These are phyloP conservation scores for Salvia hispanica DNA, from an alignment of 257 asterid species.

Conservation along the genomic window DNA sequence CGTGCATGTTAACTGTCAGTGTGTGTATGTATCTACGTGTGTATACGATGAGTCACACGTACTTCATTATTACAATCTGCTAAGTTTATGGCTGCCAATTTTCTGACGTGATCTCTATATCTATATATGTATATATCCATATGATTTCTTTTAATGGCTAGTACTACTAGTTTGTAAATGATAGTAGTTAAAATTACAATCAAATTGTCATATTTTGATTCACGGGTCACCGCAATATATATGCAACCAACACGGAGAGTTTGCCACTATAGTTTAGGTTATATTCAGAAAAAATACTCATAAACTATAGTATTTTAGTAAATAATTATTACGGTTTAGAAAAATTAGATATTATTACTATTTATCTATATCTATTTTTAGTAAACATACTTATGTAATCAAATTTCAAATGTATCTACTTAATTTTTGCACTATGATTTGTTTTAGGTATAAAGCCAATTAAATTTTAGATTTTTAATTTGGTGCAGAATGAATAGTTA, in stretches of 20 bases:
- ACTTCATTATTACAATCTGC: constrained; percentile 30
- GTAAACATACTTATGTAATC: too few species aligned
- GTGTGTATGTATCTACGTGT: not conserved
- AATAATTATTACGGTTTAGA: too few species aligned
- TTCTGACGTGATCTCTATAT: constrained; percentile 15
- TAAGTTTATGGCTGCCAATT: constrained; percentile 27
- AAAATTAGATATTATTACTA: too few species aligned
- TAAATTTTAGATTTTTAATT: too few species aligned
- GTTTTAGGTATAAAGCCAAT: too few species aligned
- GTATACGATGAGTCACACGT: constrained; percentile 23
- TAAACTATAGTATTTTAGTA: too few species aligned
- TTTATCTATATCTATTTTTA: too few species aligned
- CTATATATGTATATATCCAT: not conserved
- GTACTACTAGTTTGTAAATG: not conserved
- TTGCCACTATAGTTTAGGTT: too few species aligned
- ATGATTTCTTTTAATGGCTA: not conserved
- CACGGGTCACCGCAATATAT: constrained; percentile 25
- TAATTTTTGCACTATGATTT: too few species aligned
- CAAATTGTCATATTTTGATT: not conserved
- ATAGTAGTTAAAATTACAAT: not conserved
- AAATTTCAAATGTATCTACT: too few species aligned
- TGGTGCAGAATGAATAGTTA: too few species aligned
- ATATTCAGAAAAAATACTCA: too few species aligned
- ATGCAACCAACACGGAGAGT: not conserved
- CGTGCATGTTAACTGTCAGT: constrained; percentile 27